Percentiles rank a stretch among this genome's conserved stretches.
Conservation (phyloP, 1,284 basidiomycete genomes). For the Coniferiporia weirii region DNA sequence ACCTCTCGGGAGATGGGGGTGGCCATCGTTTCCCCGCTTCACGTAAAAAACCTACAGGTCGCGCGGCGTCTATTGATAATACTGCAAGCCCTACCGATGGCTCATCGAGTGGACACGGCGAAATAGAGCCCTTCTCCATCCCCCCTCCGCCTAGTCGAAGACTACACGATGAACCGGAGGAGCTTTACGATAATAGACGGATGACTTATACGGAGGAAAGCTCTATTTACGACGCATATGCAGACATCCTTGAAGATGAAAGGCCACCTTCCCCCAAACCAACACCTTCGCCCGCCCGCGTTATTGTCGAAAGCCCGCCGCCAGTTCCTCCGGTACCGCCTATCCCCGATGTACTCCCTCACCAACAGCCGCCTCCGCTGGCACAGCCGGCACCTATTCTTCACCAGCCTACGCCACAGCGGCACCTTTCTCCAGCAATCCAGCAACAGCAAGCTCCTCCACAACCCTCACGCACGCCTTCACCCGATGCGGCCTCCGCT, state of each 20-base stretch:
- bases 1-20: conserved; percentile 67
- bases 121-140: conserved; percentile 29
- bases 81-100: conserved; percentile 53
- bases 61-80: conserved; percentile 26
- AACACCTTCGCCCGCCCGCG: conserved; percentile 27
- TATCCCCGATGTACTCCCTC: conserved; percentile 13
- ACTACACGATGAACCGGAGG: conserved; percentile 18
- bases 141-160: conserved; percentile 12
- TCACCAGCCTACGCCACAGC: conserved; percentile 51
- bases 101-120: conserved; percentile 66
- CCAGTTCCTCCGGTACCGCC: not conserved
- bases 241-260: conserved; percentile 48
- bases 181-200: conserved; percentile 35
- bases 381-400: conserved; percentile 39
- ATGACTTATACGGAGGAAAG: conserved; percentile 75
- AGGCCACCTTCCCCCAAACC: conserved; percentile 29
- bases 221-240: conserved; percentile 80
- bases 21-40: conserved; percentile 73
- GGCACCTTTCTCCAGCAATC: conserved; percentile 28
- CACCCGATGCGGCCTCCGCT: conserved; percentile 34
- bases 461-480: conserved; percentile 42
- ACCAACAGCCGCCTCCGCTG: conserved; percentile 14
- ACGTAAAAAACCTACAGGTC: conserved; percentile 39
- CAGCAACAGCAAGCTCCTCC: conserved; percentile 26
- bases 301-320: conserved; percentile 23